phyloP scores from a whole-genome alignment of 495 filamentous ascomycete genomes.

The Sabuloglossum arenarium region DNA sequence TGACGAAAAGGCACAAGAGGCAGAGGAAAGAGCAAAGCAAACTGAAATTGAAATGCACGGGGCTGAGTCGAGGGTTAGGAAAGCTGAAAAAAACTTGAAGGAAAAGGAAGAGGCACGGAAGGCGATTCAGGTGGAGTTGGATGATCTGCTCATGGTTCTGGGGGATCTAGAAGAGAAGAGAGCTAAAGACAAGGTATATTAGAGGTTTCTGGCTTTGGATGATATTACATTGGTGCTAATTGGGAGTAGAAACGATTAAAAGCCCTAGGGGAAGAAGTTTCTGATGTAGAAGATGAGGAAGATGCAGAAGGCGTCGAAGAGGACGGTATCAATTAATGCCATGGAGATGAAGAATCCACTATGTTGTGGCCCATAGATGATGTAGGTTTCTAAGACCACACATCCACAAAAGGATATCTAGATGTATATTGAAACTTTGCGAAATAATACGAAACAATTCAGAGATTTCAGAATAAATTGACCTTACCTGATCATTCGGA shows the following conservation, averaged over 20 bases:
- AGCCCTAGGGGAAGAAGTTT: slow-evolving; percentile 49
- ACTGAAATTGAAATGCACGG: slow-evolving; percentile 7
- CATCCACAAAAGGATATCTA: background rate
- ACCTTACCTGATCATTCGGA: too few relatives aligned
- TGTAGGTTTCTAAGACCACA: background rate
- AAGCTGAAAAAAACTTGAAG: slow-evolving; percentile 16
- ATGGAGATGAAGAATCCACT: background rate
- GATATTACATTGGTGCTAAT: slow-evolving; percentile 11
- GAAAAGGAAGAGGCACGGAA: slow-evolving; percentile 39
- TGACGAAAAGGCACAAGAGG: slow-evolving; percentile 19
- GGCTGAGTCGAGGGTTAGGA: slow-evolving; percentile 11
- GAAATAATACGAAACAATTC: too few relatives aligned
- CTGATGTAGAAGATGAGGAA: slow-evolving; percentile 44
- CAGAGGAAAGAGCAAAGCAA: slow-evolving; percentile 16
- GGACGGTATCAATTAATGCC: background rate
- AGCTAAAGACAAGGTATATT: slow-evolving; percentile 53
- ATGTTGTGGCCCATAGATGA: background rate
- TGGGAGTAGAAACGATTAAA: slow-evolving; percentile 42
- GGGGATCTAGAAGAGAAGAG: slow-evolving; percentile 79
- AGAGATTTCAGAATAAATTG: too few relatives aligned
- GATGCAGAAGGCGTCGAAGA: slow-evolving; percentile 12
- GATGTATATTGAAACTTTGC: background rate
- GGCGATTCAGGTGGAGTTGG: slow-evolving; percentile 47
- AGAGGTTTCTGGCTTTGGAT: background rate
- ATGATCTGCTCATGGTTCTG: slow-evolving; percentile 73